These are phyloP conservation scores for Lycium barbarum DNA, from an alignment of 257 asterid genomes.

Conservation along the genomic window DNA sequence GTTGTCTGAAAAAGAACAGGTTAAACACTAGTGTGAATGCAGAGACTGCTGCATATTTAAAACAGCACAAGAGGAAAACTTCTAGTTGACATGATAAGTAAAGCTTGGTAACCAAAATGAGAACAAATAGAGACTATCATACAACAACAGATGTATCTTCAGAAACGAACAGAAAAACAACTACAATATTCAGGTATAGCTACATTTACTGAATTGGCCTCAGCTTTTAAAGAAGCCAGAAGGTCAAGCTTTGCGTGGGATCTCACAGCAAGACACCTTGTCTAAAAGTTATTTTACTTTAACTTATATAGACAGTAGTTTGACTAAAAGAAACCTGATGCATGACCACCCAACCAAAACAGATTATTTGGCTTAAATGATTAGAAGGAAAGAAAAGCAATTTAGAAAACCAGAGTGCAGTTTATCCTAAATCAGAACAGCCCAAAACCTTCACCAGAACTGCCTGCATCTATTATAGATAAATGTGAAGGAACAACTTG, in stretches of 20 bases:
- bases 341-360: background rate
- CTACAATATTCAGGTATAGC: background rate
- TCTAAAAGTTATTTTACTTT: background rate
- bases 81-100: slow-evolving; percentile 5
- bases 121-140: background rate
- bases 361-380: background rate
- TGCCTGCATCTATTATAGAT: background rate
- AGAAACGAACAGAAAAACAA: slow-evolving; percentile 14
- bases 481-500: slow-evolving; percentile 23
- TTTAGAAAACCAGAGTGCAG: background rate
- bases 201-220: background rate
- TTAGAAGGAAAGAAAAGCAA: slow-evolving; percentile 6
- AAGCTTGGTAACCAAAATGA: background rate
- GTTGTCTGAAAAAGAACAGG: slow-evolving; percentile 70
- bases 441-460: background rate
- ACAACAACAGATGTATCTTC: slow-evolving; percentile 17
- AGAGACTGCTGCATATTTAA: slow-evolving; percentile 2
- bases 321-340: slow-evolving; percentile 5
- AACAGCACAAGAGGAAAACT: slow-evolving; percentile 12
- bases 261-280: slow-evolving; percentile 1
- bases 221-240: background rate
- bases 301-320: background rate
- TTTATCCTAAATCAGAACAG: background rate
- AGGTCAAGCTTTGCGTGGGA: background rate
- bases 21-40: slow-evolving; percentile 29